These are phyloP conservation scores for Rosa persica DNA, from an alignment of 306 rosid species.

Conservation along the genomic window DNA sequence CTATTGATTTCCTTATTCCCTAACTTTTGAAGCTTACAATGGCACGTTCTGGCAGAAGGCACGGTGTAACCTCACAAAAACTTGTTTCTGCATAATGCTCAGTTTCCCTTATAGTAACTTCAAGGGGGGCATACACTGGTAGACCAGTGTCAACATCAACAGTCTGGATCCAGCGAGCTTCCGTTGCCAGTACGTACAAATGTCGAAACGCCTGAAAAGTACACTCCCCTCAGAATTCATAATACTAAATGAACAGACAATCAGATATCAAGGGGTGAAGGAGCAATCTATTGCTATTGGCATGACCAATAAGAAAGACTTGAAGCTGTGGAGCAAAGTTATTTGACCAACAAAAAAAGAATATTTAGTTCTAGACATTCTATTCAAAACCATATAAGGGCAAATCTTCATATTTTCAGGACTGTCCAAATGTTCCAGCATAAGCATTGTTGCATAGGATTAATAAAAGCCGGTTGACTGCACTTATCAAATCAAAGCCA, in stretches of 20 bases:
- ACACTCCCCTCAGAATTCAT: conserved; percentile 32
- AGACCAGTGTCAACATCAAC: conserved; percentile 96
- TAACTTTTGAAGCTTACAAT: conserved; percentile 57
- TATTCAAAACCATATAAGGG: background rate
- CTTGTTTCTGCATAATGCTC: conserved; percentile 91
- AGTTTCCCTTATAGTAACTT: conserved; percentile 78
- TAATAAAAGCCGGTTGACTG: background rate
- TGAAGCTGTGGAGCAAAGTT: background rate
- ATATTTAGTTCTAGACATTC: background rate
- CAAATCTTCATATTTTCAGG: background rate
- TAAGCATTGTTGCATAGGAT: background rate
- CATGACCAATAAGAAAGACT: background rate
- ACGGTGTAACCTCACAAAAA: conserved; percentile 92
- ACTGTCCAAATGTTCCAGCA: background rate
- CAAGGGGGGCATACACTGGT: conserved; percentile 93
- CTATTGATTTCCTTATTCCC: conserved; percentile 9
- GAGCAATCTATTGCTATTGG: conserved; percentile 2
- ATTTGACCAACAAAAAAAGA: background rate
- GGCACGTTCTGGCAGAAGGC: conserved; percentile 91
- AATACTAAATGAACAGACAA: conserved; percentile 16
- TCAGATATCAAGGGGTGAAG: conserved; percentile 8
- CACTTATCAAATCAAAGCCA: background rate
- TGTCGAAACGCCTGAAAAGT: conserved; percentile 88
- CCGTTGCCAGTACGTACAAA: conserved; percentile 89
- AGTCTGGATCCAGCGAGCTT: conserved; percentile 97